Percentiles rank a stretch among this genome's conserved stretches.
phyloP scores from a whole-genome alignment of 2,329 filamentous ascomycete genomes.

The Beauveria australis region DNA sequence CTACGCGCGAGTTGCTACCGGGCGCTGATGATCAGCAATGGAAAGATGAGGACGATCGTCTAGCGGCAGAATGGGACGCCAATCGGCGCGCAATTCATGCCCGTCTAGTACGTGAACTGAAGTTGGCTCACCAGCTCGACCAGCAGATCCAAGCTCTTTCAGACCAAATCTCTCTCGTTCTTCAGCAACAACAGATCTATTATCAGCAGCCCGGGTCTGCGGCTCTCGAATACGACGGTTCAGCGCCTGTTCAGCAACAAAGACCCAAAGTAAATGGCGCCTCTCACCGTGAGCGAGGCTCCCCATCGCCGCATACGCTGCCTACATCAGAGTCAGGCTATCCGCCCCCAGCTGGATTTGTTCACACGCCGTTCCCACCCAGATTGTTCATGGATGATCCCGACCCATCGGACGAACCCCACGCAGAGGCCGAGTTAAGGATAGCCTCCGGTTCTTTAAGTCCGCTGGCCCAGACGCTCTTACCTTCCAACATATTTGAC shows the following conservation, averaged over 20 bases:
- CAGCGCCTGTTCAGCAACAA: constrained; percentile 33
- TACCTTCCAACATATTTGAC: constrained; percentile 61
- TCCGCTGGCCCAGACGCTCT: constrained; percentile 63
- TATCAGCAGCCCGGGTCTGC: constrained; percentile 38
- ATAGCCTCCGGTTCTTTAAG: constrained; percentile 63
- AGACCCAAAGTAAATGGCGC: constrained; percentile 41
- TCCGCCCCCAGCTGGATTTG: constrained; percentile 46
- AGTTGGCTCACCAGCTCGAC: constrained; percentile 38
- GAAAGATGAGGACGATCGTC: constrained; percentile 41
- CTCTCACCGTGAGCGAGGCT: constrained; percentile 34
- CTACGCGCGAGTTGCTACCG: constrained; percentile 55
- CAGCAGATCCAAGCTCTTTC: constrained; percentile 36
- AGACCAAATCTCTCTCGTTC: constrained; percentile 36
- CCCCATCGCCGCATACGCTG: constrained; percentile 31
- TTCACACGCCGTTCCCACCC: constrained; percentile 42
- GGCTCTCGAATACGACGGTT: constrained; percentile 39
- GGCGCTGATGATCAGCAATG: constrained; percentile 53
- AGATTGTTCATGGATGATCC: constrained; percentile 38
- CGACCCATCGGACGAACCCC: constrained; percentile 29
- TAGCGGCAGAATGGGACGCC: constrained; percentile 49
- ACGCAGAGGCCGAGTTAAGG: constrained; percentile 56
- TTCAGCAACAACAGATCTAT: constrained; percentile 36
- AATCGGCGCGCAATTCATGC: constrained; percentile 46
- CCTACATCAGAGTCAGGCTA: constrained; percentile 34
- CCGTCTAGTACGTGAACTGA: constrained; percentile 38